phyloP scores from a whole-genome alignment of 306 rosid species.

The Glycyrrhiza uralensis region DNA sequence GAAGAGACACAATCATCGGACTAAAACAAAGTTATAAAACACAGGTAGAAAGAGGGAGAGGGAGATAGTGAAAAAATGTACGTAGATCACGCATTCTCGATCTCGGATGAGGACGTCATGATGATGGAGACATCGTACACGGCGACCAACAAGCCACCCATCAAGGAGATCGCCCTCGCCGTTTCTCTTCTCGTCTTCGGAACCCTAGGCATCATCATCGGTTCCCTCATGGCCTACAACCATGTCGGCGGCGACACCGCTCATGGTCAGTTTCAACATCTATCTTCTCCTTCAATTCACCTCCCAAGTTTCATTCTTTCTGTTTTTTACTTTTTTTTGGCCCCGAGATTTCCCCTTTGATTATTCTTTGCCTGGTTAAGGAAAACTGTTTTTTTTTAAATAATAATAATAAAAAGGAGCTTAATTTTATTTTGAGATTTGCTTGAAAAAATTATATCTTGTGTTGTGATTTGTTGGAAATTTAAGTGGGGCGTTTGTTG shows the following conservation, averaged over 20 bases:
- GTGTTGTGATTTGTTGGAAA: background rate
- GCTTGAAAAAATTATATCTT: background rate
- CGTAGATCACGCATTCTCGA: conserved; percentile 94
- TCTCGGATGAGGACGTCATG: conserved; percentile 87
- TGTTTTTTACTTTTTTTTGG: no score
- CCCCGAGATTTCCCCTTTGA: background rate
- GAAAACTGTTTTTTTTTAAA: background rate
- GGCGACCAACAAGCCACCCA: conserved; percentile 74
- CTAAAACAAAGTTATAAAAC: background rate
- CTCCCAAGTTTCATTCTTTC: no score
- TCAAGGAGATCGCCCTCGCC: conserved; percentile 92
- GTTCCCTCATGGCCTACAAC: conserved; percentile 69
- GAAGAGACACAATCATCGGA: background rate
- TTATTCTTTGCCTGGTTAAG: background rate
- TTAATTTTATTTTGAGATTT: background rate
- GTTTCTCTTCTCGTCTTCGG: conserved; percentile 81
- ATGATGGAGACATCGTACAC: conserved; percentile 77
- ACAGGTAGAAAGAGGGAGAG: background rate
- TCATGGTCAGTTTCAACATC: conserved; percentile 89
- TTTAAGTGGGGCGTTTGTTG: no score
- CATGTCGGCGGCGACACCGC: conserved; percentile 89
- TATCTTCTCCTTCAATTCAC: no score
- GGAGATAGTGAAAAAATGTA: conserved; percentile 48
- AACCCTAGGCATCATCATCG: conserved; percentile 70
- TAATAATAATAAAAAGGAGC: background rate